Evolutionary conservation across 228 moss, liverwort and hornwort species (phyloP).

Genomic region (Sphagnum magellanicum): DNA sequence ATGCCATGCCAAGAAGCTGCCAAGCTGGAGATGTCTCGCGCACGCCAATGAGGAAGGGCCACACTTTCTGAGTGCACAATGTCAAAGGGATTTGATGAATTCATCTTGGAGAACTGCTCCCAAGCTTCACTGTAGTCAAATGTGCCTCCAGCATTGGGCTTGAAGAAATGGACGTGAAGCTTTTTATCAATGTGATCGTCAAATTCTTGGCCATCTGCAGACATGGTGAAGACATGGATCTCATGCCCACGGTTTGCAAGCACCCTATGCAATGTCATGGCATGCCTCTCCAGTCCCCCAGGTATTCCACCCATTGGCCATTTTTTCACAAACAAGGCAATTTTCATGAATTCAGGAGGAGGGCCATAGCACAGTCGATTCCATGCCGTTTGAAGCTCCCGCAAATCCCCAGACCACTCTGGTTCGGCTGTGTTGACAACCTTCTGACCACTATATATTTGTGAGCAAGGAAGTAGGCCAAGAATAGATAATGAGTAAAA

Average conservation of each 20-base stretch:
- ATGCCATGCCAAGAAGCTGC: constrained; percentile 67
- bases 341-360: constrained; percentile 16
- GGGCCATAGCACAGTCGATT: constrained; percentile 58
- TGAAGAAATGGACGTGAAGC: constrained; percentile 47
- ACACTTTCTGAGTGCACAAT: constrained; percentile 58
- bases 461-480: constrained; percentile 12
- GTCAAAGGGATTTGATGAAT: constrained; percentile 29
- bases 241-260: constrained; percentile 68
- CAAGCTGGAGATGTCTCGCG: constrained; percentile 21
- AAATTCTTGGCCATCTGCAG: constrained; percentile 18
- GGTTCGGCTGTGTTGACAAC: background rate
- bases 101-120: constrained; percentile 25
- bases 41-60: constrained; percentile 49
- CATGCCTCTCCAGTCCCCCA: constrained; percentile 69
- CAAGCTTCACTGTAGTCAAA: constrained; percentile 35
- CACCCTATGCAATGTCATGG: constrained; percentile 53
- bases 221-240: constrained; percentile 59
- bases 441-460: background rate
- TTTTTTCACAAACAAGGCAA: constrained; percentile 72
- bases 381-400: constrained; percentile 55
- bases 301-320: constrained; percentile 59
- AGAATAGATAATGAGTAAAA: constrained; percentile 34
- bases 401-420: constrained; percentile 54
- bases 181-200: constrained; percentile 22
- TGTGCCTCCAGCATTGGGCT: constrained; percentile 13